phyloP scores from a whole-genome alignment of 2,329 filamentous ascomycete species.

The Paecilomyces formosus region DNA sequence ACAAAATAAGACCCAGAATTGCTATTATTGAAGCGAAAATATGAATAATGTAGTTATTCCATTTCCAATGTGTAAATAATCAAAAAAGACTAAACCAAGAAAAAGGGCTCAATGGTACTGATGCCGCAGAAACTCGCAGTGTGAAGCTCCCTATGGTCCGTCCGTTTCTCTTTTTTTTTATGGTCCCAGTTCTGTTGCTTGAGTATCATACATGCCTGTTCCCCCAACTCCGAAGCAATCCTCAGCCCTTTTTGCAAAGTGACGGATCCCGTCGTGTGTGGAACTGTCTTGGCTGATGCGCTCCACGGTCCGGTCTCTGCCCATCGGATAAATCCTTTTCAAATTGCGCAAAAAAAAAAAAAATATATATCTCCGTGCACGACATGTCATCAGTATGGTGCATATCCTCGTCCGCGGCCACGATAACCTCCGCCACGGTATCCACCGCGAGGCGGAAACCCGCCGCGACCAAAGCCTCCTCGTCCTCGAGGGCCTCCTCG shows the following conservation, averaged over 20 bases:
- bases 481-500: conserved; percentile 47
- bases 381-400: conserved; percentile 32
- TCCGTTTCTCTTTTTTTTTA: conserved; percentile 9
- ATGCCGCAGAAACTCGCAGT: conserved; percentile 12
- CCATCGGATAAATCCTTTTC: background rate
- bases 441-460: conserved; percentile 46
- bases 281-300: conserved; percentile 1
- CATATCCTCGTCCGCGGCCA: conserved; percentile 38
- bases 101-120: conserved; percentile 5
- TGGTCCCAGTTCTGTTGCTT: conserved; percentile 12
- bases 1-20: background rate
- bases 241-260: conserved; percentile 10
- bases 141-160: conserved; percentile 5
- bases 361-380: background rate
- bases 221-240: conserved; percentile 22
- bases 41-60: background rate
- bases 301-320: background rate
- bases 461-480: conserved; percentile 42
- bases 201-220: conserved; percentile 26
- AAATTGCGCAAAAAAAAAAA: background rate
- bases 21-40: background rate
- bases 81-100: background rate
- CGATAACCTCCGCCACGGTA: conserved; percentile 52
- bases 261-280: conserved; percentile 7
- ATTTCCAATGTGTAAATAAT: background rate